Conservation (phyloP, 148 eudicot genomes). For the Rhododendron molle region DNA sequence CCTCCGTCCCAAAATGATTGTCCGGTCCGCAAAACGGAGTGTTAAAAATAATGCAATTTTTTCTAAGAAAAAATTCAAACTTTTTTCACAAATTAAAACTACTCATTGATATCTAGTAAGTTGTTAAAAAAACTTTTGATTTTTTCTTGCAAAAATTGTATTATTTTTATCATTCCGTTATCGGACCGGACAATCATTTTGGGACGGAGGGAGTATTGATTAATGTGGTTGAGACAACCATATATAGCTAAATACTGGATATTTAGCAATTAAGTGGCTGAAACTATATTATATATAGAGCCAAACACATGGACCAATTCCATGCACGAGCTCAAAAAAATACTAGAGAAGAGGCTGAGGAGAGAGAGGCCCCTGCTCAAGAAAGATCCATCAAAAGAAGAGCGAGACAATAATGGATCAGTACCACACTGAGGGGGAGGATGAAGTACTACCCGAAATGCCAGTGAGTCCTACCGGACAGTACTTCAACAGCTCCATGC, state of each 20-base stretch:
- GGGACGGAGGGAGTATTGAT: too few relatives aligned
- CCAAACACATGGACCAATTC: background rate
- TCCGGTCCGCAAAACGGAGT: too few relatives aligned
- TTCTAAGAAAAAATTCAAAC: too few relatives aligned
- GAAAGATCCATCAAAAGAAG: background rate
- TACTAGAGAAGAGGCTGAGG: background rate
- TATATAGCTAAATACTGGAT: too few relatives aligned
- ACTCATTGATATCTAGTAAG: too few relatives aligned
- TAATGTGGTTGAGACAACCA: background rate
- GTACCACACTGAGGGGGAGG: background rate
- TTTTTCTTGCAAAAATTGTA: too few relatives aligned
- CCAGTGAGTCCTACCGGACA: conserved; percentile 41
- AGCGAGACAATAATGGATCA: background rate
- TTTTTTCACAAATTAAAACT: too few relatives aligned
- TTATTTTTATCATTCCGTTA: too few relatives aligned
- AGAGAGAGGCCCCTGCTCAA: background rate
- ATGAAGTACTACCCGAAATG: background rate
- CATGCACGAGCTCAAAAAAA: background rate
- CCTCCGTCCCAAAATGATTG: too few relatives aligned
- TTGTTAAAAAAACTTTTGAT: too few relatives aligned
- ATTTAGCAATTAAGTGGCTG: background rate
- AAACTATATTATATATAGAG: background rate
- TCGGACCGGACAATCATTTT: too few relatives aligned
- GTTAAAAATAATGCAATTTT: too few relatives aligned
- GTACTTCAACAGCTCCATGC: conserved; percentile 31